Percentiles rank a stretch among this genome's conserved stretches.
Evolutionary conservation across 345 rosid genomes (phyloP).

Genomic region (Eucalyptus marginata): DNA sequence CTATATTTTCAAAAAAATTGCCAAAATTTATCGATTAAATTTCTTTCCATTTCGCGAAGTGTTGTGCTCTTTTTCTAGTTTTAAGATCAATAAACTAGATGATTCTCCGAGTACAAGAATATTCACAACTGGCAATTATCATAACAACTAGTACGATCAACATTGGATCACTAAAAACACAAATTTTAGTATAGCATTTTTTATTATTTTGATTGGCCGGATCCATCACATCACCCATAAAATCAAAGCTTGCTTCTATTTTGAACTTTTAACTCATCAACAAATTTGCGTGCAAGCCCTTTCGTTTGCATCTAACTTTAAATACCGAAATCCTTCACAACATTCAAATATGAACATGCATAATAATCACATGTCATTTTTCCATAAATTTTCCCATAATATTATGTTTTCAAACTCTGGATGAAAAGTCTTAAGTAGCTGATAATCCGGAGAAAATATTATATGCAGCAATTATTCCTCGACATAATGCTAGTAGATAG

Average conservation of each 20-base stretch:
- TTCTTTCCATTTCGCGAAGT: neutral
- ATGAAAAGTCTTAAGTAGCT: neutral
- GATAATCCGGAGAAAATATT: rapidly evolving
- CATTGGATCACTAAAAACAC: neutral
- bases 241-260: neutral
- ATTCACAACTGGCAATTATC: rapidly evolving
- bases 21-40: no score
- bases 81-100: rapidly evolving
- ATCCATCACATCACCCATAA: neutral
- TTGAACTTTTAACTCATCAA: neutral
- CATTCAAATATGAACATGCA: neutral
- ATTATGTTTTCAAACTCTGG: rapidly evolving
- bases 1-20: no score
- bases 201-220: rapidly evolving
- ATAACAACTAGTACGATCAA: rapidly evolving
- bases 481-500: rapidly evolving
- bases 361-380: neutral
- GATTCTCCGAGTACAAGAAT: rapidly evolving
- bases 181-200: neutral
- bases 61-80: neutral
- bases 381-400: neutral
- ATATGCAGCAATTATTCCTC: neutral
- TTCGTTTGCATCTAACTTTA: rapidly evolving
- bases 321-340: neutral
- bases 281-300: neutral